Base-by-base conservation (phyloP, 495 filamentous ascomycete species). In the Aspergillus nanangensis region DNA sequence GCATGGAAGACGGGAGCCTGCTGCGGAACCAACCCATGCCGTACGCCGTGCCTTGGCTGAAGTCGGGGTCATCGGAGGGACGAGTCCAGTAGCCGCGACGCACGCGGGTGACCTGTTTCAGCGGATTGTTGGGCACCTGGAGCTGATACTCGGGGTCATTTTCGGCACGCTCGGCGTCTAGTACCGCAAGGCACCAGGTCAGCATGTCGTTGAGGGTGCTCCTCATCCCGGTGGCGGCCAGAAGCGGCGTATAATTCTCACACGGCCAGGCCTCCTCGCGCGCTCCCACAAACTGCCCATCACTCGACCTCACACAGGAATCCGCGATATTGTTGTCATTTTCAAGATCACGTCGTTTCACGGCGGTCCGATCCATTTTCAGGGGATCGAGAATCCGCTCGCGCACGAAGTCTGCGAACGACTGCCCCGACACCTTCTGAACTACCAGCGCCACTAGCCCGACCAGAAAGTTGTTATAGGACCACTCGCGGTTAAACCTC, bases 381-480 rank as follows among this genome's bases (percentile, higher is more conserved):
- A 79, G 49, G 0, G 70, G 74, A 34, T 35, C 41, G 53, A 74
- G 75, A n/a, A 79, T 60, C n/a, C 49, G 32, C 44, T 69, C 60
- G 1, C 53, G 48, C 41, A 81, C 40, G 23, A 68, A 57, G 7
- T 67, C 53, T 1, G 63, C 67, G 34, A 76, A 64, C 48, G 53
- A 59, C 36, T 52, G 32, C 1, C 67, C 70, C 1, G 65, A 69
- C 1, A 77, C 32, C 11, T 55, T 62, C 58, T 79, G 60, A 2
- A 77, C 47, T 10, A 60, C 56, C 42, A 74, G 59, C 33, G 60
- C 52, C 2, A 64, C 61, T 15, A 70, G 56, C 15, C 64, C 65
- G 41, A 59, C 77, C 51, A 68, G 65, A 40, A 60, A 43, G 43
- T 81, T 79, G 57, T 69, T 78, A 47, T 78, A 78, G 20, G 3